phyloP scores from a whole-genome alignment of 192 early-diverging fungal genomes.

The Dimargaris cristalligena region DNA sequence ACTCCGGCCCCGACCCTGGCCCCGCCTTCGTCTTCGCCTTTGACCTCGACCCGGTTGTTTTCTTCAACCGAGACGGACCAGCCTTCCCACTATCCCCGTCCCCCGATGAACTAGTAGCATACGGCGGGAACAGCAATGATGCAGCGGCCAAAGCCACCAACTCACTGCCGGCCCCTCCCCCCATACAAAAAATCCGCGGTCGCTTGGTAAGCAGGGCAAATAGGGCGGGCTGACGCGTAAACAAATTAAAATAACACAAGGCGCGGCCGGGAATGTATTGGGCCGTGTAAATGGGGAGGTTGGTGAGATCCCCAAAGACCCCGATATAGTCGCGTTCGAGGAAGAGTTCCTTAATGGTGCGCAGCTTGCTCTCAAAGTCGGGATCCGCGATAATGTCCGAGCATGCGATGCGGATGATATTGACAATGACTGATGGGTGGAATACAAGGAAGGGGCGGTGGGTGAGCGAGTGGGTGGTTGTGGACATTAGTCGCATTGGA shows the following conservation, averaged over 20 bases:
- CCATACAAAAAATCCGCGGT: slow-evolving; percentile 44
- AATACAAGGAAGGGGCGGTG: not conserved
- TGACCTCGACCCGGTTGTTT: slow-evolving; percentile 1
- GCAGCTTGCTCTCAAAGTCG: slow-evolving; percentile 41
- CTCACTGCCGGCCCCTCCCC: slow-evolving; percentile 76
- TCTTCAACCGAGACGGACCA: no score
- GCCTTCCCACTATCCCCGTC: no score
- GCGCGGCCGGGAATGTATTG: slow-evolving; percentile 74
- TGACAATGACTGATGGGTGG: slow-evolving; percentile 31
- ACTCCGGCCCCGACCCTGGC: no score
- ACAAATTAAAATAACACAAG: slow-evolving; percentile 68
- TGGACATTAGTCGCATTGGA: not conserved
- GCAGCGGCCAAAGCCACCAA: slow-evolving; percentile 64
- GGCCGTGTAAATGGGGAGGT: slow-evolving; percentile 70
- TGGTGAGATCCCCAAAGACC: slow-evolving; percentile 57
- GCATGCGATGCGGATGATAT: slow-evolving; percentile 45
- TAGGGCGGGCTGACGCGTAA: slow-evolving; percentile 31
- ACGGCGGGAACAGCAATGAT: slow-evolving; percentile 23
- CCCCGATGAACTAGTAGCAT: no score
- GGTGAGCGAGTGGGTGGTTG: not conserved
- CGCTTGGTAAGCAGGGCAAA: slow-evolving; percentile 25
- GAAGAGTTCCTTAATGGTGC: slow-evolving; percentile 70
- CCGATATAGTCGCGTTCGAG: slow-evolving; percentile 60
- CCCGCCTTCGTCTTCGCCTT: slow-evolving; percentile 11
- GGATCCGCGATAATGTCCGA: slow-evolving; percentile 33